These are phyloP conservation scores for Microdochium nivale DNA, from an alignment of 2,329 filamentous ascomycete genomes.

Conservation along the genomic window DNA sequence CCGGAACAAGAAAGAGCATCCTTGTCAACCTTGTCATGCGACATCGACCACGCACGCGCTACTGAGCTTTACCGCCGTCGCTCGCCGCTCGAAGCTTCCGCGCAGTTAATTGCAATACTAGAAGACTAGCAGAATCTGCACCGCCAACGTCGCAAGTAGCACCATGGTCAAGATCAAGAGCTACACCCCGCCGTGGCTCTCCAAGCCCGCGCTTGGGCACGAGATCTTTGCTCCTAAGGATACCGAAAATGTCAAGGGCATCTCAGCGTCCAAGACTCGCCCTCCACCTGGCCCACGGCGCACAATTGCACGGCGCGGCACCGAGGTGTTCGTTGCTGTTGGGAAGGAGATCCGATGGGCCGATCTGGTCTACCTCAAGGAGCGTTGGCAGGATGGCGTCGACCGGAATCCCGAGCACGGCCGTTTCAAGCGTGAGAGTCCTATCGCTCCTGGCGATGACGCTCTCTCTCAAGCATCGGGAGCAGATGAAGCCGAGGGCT, in stretches of 20 bases:
- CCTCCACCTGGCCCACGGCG: conserved; percentile 40
- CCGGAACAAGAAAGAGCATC: not conserved
- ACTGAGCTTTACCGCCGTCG: not conserved
- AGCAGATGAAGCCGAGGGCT: conserved; percentile 27
- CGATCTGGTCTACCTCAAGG: conserved; percentile 74
- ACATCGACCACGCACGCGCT: not conserved
- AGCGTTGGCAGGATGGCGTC: conserved; percentile 32
- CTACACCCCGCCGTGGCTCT: conserved; percentile 83
- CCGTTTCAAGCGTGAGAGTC: conserved; percentile 40
- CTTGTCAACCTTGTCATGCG: not conserved
- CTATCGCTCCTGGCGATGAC: conserved; percentile 23
- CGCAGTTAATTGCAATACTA: not conserved
- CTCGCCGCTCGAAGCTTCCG: not conserved
- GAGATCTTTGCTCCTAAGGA: conserved; percentile 58
- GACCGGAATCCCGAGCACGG: conserved; percentile 20
- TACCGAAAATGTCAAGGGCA: conserved; percentile 25
- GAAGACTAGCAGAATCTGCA: not conserved
- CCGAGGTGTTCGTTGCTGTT: conserved; percentile 80
- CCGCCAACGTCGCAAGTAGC: not conserved
- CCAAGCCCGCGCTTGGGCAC: conserved; percentile 66
- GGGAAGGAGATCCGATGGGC: conserved; percentile 91
- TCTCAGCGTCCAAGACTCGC: conserved; percentile 34
- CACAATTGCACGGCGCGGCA: conserved; percentile 72
- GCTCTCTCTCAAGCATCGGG: conserved; percentile 18
- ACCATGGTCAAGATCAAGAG: conserved; percentile 78